These are phyloP conservation scores for Sequoia sempervirens DNA, from an alignment of 75 land plant species.

Conservation along the genomic window DNA sequence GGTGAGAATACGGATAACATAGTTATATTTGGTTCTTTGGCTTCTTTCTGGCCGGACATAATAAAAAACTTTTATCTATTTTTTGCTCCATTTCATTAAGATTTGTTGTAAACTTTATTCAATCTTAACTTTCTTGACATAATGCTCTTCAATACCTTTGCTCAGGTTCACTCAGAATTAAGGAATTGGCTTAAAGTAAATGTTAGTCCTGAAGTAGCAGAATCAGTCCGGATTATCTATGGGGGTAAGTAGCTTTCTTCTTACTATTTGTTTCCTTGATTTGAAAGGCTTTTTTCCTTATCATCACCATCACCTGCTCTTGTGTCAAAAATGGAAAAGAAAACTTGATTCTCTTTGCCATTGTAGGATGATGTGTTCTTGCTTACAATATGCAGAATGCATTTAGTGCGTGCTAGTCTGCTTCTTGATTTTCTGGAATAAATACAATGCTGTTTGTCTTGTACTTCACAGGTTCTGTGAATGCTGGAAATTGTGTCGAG, in stretches of 20 bases:
- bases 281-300: not conserved
- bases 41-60: not conserved
- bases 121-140: not conserved
- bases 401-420: not conserved
- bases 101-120: not conserved
- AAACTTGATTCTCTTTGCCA: not conserved
- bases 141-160: not conserved
- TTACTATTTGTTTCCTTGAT: not conserved
- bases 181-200: conserved; percentile 67
- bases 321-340: not conserved
- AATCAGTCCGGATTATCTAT: conserved; percentile 75
- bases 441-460: not conserved
- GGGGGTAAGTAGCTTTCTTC: conserved; percentile 55
- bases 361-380: not conserved
- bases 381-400: not conserved
- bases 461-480: conserved; percentile 62
- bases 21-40: not conserved
- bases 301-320: not conserved
- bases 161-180: conserved; percentile 72
- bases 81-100: not conserved
- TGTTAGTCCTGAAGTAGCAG: conserved; percentile 79
- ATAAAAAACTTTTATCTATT: not conserved
- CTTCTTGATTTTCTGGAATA: not conserved
- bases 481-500: conserved; percentile 70
- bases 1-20: not conserved